A percentile compares a stretch with the other conserved stretches of the same genome.
These are phyloP conservation scores for Fusarium verrucosum DNA, from an alignment of 2,329 filamentous ascomycete species.

Conservation along the genomic window DNA sequence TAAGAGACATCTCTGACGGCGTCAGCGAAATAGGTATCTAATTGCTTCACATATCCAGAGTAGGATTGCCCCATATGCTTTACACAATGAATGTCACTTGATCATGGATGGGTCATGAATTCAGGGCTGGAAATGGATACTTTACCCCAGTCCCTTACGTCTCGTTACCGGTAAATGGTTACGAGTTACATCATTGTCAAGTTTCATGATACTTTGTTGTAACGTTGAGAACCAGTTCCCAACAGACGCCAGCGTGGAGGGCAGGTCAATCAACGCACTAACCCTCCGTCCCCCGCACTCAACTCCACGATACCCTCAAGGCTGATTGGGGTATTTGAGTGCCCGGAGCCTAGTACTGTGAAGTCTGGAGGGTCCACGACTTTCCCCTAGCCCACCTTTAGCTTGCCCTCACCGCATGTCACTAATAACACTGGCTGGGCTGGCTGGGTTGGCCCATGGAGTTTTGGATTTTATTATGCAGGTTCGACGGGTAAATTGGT, in stretches of 20 bases:
- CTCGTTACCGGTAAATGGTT: not conserved
- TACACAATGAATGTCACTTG: constrained; percentile 2
- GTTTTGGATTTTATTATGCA: constrained; percentile 27
- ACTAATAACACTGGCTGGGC: constrained; percentile 16
- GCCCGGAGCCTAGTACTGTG: too few relatives aligned
- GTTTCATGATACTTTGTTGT: constrained; percentile 23
- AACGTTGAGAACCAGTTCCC: constrained; percentile 31
- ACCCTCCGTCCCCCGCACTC: constrained; percentile 39
- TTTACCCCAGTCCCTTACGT: constrained; percentile 2
- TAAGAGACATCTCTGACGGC: not conserved
- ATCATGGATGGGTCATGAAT: not conserved
- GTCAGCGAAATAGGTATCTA: not conserved
- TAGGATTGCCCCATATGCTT: not conserved
- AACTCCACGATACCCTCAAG: constrained; percentile 36
- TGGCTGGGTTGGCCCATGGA: constrained; percentile 12
- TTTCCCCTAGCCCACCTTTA: constrained; percentile 14
- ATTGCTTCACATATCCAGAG: not conserved
- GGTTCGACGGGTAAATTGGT: constrained; percentile 31
- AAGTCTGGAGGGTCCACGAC: constrained; percentile 17
- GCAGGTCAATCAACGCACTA: not conserved
- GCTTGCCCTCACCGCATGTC: constrained; percentile 42
- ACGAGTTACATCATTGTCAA: constrained; percentile 19
- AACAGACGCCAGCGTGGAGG: constrained; percentile 35
- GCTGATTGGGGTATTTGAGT: constrained; percentile 32
- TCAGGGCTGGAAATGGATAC: not conserved